Evolutionary conservation across 768 basidiomycete species (phyloP).

Genomic region (Flagelloscypha sp.): DNA sequence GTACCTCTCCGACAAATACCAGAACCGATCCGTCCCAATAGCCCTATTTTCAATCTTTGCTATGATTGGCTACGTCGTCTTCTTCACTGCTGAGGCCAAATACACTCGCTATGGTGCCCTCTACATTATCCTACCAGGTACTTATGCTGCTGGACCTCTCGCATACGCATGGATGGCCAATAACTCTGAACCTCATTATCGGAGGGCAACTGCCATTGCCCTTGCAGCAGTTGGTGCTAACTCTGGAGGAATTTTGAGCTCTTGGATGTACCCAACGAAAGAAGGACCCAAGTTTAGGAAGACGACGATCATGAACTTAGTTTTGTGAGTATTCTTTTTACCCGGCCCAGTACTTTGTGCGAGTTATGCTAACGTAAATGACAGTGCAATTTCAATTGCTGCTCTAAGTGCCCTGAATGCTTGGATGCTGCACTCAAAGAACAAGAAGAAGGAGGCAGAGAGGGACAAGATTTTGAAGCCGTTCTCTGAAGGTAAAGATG

Average conservation of each 20-base stretch:
- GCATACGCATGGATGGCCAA: constrained; percentile 29
- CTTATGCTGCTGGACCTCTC: constrained; percentile 22
- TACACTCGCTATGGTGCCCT: constrained; percentile 24
- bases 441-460: constrained; percentile 21
- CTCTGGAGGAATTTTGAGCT: constrained; percentile 29
- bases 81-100: constrained; percentile 21
- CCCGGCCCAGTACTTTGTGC: neutral
- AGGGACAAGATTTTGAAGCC: constrained; percentile 22
- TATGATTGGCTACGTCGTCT: constrained; percentile 24
- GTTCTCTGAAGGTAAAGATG: too few species aligned
- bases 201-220: constrained; percentile 27
- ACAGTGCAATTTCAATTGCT: constrained; percentile 19
- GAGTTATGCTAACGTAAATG: neutral
- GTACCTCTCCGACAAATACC: constrained; percentile 10
- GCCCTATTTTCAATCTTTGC: constrained; percentile 15
- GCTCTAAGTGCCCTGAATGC: constrained; percentile 19
- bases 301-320: constrained; percentile 28
- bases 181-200: constrained; percentile 29
- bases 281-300: constrained; percentile 28
- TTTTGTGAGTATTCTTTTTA: constrained; percentile 20
- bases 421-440: constrained; percentile 13
- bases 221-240: constrained; percentile 28
- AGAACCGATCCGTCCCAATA: constrained; percentile 19
- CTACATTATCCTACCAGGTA: constrained; percentile 26
- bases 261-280: constrained; percentile 31